Percentiles rank a stretch among this genome's conserved stretches.
Evolutionary conservation across 2,329 filamentous ascomycete species (phyloP).

Genomic region (Ceratocystiopsis minuta): DNA sequence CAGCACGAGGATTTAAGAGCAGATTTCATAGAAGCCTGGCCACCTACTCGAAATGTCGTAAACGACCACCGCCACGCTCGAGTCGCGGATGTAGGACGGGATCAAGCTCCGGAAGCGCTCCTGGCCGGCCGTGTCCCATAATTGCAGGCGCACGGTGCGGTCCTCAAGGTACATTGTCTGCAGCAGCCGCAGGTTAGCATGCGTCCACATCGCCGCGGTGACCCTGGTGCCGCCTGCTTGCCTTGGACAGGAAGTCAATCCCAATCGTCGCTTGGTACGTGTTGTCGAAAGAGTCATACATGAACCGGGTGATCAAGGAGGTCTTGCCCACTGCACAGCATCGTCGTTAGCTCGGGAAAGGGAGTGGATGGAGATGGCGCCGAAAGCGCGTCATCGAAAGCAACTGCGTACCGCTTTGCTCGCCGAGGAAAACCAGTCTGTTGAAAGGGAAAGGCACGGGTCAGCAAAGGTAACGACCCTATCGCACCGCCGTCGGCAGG

Average conservation of each 20-base stretch:
- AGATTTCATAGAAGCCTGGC: neutral
- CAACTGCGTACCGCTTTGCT: slow-evolving; percentile 71
- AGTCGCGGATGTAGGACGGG: slow-evolving; percentile 96
- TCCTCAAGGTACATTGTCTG: slow-evolving; percentile 99
- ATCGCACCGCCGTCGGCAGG: no score
- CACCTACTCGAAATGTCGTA: slow-evolving; percentile 83
- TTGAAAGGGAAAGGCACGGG: slow-evolving; percentile 1
- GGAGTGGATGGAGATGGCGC: neutral
- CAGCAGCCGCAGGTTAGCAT: slow-evolving; percentile 3
- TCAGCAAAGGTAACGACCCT: no score
- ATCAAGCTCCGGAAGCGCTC: slow-evolving; percentile 95
- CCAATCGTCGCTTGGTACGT: slow-evolving; percentile 99
- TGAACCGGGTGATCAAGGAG: slow-evolving; percentile 95
- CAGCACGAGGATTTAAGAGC: neutral
- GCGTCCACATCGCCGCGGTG: no score
- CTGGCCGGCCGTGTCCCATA: slow-evolving; percentile 97
- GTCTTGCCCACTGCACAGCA: slow-evolving; percentile 83
- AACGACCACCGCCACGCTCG: slow-evolving; percentile 91
- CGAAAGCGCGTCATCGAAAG: neutral
- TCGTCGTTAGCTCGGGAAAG: neutral
- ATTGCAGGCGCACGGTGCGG: slow-evolving; percentile 85
- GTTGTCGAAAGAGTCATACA: slow-evolving; percentile 99
- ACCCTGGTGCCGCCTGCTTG: slow-evolving; percentile 23
- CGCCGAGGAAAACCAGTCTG: slow-evolving; percentile 90
- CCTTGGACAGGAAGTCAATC: slow-evolving; percentile 98